Evolutionary conservation across 805 yeast genomes (phyloP).

Genomic region (Candida sphagnicola): DNA sequence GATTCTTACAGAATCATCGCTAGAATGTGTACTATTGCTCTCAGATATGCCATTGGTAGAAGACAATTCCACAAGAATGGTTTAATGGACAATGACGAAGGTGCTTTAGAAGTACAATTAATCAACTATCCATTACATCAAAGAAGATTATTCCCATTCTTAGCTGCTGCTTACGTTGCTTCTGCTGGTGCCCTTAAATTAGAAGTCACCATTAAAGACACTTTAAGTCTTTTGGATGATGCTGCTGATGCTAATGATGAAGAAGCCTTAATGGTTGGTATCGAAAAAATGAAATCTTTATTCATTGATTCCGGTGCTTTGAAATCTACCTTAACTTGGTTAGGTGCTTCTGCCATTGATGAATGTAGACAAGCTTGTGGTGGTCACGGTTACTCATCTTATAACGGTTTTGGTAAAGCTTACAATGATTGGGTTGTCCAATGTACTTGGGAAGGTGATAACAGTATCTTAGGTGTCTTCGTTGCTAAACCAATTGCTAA

Average conservation of each 20-base stretch:
- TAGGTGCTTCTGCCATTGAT: constrained; percentile 73
- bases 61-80: constrained; percentile 63
- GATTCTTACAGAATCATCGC: constrained; percentile 82
- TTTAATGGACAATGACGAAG: constrained; percentile 14
- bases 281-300: constrained; percentile 66
- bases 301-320: constrained; percentile 84
- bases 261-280: constrained; percentile 40
- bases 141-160: constrained; percentile 78
- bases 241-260: constrained; percentile 50
- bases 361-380: constrained; percentile 93
- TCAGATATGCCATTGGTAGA: constrained; percentile 85
- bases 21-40: constrained; percentile 76
- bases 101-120: constrained; percentile 55
- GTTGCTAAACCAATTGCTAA: constrained; percentile 76
- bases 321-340: constrained; percentile 89
- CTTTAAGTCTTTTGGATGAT: constrained; percentile 51
- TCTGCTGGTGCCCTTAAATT: constrained; percentile 67
- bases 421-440: constrained; percentile 95
- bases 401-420: constrained; percentile 85
- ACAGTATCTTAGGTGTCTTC: constrained; percentile 77
- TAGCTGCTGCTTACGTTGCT: constrained; percentile 75
- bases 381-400: constrained; percentile 94
- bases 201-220: constrained; percentile 45
- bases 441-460: constrained; percentile 98
- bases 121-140: constrained; percentile 89